These are phyloP conservation scores for Gossypium trilobum DNA, from an alignment of 441 rosid species.

Conservation along the genomic window DNA sequence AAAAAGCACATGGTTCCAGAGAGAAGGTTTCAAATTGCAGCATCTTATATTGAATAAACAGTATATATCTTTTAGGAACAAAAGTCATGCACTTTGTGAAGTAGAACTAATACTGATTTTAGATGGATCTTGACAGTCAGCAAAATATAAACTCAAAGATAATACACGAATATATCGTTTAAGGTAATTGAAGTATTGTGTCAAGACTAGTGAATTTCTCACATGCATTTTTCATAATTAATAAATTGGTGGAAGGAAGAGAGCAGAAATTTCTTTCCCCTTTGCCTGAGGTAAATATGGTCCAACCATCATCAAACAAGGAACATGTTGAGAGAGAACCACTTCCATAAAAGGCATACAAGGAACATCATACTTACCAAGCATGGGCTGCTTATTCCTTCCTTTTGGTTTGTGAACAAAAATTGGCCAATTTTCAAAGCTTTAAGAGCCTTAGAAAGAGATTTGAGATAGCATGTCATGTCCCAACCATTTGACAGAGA, in stretches of 20 bases:
- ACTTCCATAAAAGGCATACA: not conserved
- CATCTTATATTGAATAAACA: not conserved
- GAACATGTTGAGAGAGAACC: not conserved
- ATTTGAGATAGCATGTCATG: constrained; percentile 86
- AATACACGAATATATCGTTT: not conserved
- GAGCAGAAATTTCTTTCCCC: not conserved
- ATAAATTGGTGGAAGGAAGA: not conserved
- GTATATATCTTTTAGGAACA: not conserved
- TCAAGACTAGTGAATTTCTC: not conserved
- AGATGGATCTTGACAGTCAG: not conserved
- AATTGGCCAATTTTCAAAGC: constrained; percentile 62
- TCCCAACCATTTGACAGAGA: constrained; percentile 99
- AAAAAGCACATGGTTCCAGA: not conserved
- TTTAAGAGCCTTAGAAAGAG: constrained; percentile 91
- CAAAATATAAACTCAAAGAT: not conserved
- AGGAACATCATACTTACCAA: constrained; percentile 43
- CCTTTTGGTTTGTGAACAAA: constrained; percentile 67
- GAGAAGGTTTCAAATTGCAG: not conserved
- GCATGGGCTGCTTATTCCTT: constrained; percentile 73
- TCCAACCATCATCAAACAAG: not conserved
- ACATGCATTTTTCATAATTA: not conserved
- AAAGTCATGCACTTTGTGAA: not conserved
- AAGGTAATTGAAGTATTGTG: not conserved
- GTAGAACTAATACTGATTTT: not conserved
- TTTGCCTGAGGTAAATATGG: not conserved